Conservation (phyloP, 768 basidiomycete genomes). For the Xerocomus brunneocitrinus region DNA sequence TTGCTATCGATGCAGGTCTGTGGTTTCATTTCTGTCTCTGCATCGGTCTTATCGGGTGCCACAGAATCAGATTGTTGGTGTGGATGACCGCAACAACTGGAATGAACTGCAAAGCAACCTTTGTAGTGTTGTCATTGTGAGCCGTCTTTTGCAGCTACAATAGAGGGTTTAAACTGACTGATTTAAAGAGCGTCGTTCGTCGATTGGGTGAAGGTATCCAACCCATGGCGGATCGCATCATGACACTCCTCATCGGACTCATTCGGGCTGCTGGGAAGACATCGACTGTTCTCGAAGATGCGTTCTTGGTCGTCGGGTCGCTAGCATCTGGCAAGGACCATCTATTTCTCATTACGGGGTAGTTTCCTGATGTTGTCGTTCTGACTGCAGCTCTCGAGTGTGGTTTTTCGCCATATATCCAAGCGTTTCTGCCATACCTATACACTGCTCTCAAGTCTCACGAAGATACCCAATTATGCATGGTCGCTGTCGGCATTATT, state of each 20-base stretch:
- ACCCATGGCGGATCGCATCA: slow-evolving; percentile 89
- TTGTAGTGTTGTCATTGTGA: slow-evolving; percentile 82
- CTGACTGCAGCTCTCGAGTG: slow-evolving; percentile 58
- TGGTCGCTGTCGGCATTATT: slow-evolving; percentile 91
- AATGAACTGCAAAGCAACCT: slow-evolving; percentile 96
- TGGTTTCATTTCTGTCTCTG: slow-evolving; percentile 3
- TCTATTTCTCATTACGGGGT: neutral
- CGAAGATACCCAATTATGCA: slow-evolving; percentile 94
- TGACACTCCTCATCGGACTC: slow-evolving; percentile 84
- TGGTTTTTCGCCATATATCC: slow-evolving; percentile 77
- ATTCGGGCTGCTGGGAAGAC: slow-evolving; percentile 87
- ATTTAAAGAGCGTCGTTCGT: slow-evolving; percentile 72
- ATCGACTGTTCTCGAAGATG: slow-evolving; percentile 93
- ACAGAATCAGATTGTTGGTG: slow-evolving; percentile 89
- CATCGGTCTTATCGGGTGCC: neutral
- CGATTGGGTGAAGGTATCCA: slow-evolving; percentile 79
- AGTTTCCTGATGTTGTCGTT: slow-evolving; percentile 2
- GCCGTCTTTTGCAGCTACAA: slow-evolving; percentile 24
- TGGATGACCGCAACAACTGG: slow-evolving; percentile 98
- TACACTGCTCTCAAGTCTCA: slow-evolving; percentile 86
- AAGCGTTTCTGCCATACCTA: slow-evolving; percentile 80
- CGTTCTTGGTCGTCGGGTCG: slow-evolving; percentile 90
- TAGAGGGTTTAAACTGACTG: slow-evolving; percentile 2
- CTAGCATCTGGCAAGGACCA: slow-evolving; percentile 59
- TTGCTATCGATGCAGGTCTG: slow-evolving; percentile 76